A percentile compares a stretch with the other conserved stretches of the same genome.
Conservation (phyloP, 129 eudicot species). For the Artemisia tridentata region DNA sequence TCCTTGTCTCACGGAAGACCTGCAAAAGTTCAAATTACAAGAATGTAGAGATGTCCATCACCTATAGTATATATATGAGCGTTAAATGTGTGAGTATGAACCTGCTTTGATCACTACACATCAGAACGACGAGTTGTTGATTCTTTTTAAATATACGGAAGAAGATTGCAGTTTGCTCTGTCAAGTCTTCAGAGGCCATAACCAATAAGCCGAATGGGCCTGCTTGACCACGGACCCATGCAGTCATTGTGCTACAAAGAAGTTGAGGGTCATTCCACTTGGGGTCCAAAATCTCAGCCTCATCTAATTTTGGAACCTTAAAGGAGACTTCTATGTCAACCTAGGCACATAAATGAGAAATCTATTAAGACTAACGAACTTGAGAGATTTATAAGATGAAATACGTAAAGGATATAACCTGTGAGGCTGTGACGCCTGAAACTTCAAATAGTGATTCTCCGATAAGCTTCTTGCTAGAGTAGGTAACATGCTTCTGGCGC, state of each 20-base stretch:
- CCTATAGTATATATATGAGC: neutral
- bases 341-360: conserved; percentile 17
- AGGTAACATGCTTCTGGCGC: conserved; percentile 27
- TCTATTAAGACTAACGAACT: conserved; percentile 1
- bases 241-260: conserved; percentile 38
- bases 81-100: neutral
- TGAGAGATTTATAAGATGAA: neutral
- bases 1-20: conserved; percentile 49
- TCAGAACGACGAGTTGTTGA: conserved; percentile 33
- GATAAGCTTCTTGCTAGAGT: conserved; percentile 26
- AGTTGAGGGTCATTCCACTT: conserved; percentile 47
- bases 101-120: conserved; percentile 70
- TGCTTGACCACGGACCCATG: conserved; percentile 28
- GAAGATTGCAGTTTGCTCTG: conserved; percentile 54
- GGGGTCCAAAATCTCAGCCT: conserved; percentile 43
- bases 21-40: conserved; percentile 12
- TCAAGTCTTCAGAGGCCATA: conserved; percentile 53
- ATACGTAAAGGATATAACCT: conserved; percentile 12
- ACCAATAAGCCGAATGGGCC: conserved; percentile 58
- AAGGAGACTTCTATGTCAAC: conserved; percentile 59
- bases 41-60: conserved; percentile 4
- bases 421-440: conserved; percentile 35
- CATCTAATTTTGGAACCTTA: conserved; percentile 32
- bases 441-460: conserved; percentile 32
- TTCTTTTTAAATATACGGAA: conserved; percentile 46